Conservation (phyloP, 2,329 filamentous ascomycete genomes). For the Rutstroemia sp. region DNA sequence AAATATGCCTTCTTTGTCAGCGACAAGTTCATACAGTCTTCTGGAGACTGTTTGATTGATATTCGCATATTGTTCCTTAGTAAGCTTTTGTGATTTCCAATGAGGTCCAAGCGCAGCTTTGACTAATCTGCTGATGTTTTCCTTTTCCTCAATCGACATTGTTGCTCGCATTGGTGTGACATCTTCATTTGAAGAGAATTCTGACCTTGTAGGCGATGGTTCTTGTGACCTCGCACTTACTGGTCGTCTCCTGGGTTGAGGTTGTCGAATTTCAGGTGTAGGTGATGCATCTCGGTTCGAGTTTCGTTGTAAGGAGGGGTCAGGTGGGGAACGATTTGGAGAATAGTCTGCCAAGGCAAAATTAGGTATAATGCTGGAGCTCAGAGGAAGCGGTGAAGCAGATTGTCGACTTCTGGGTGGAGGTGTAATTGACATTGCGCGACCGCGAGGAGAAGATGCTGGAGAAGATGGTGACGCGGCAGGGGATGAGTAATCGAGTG, state of each 20-base stretch:
- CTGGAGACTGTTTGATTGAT: constrained; percentile 89
- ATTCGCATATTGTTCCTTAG: constrained; percentile 81
- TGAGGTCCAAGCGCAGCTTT: constrained; percentile 68
- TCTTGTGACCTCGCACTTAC: constrained; percentile 37
- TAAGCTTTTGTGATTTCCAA: constrained; percentile 72
- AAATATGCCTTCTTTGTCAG: constrained; percentile 36
- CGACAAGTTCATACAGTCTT: constrained; percentile 67
- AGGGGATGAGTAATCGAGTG: constrained; percentile 51
- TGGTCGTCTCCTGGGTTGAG: constrained; percentile 24
- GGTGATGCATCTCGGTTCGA: constrained; percentile 17
- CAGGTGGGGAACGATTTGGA: constrained; percentile 45
- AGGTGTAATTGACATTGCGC: constrained; percentile 60
- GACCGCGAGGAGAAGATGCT: constrained; percentile 56
- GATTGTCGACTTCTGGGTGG: constrained; percentile 55
- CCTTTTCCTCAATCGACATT: constrained; percentile 77
- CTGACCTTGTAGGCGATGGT: constrained; percentile 56
- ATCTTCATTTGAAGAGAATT: constrained; percentile 35
- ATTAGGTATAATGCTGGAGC: constrained; percentile 63
- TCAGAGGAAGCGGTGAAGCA: constrained; percentile 60
- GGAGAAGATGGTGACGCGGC: constrained; percentile 58
- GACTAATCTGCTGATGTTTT: constrained; percentile 83
- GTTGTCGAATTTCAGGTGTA: constrained; percentile 24
- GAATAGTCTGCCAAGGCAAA: constrained; percentile 72
- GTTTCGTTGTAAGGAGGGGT: constrained; percentile 21
- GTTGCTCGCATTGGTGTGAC: constrained; percentile 58